Conservation (phyloP, 2,329 filamentous ascomycete genomes). For the Talaromyces albobiverticillius region DNA sequence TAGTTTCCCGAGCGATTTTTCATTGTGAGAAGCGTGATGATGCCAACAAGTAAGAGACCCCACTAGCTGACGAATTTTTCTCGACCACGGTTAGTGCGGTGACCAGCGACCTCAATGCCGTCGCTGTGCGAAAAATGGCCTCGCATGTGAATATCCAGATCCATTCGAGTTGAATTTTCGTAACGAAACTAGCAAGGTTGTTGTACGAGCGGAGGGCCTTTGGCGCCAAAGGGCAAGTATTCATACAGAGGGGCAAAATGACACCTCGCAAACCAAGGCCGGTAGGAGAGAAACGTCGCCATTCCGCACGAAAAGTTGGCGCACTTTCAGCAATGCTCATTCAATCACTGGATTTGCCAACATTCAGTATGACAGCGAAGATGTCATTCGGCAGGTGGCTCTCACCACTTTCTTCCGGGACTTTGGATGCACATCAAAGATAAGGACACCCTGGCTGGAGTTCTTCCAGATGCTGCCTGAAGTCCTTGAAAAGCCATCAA, state of each 20-base stretch:
- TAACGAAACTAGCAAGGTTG: constrained; percentile 2
- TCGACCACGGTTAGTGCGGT: not conserved
- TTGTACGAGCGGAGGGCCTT: not conserved
- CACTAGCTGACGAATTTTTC: not conserved
- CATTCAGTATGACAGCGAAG: not conserved
- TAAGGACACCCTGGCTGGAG: not conserved
- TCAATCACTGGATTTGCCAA: not conserved
- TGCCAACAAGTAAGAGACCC: not conserved
- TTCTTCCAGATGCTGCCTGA: not conserved
- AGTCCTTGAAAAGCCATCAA: not conserved
- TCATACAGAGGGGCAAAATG: not conserved
- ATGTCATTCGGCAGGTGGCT: not conserved
- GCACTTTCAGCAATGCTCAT: not conserved
- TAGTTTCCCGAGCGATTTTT: not conserved
- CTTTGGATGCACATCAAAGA: not conserved
- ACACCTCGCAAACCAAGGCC: not conserved
- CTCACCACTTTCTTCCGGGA: not conserved
- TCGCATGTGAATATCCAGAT: not conserved
- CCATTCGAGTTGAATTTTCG: constrained; percentile 5
- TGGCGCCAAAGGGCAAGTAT: not conserved
- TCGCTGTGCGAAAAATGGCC: not conserved
- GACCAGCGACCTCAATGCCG: not conserved
- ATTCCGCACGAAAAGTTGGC: not conserved
- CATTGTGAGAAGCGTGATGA: not conserved
- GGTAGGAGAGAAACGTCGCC: not conserved